Evolutionary conservation across 2,329 filamentous ascomycete species (phyloP), one percentile per base, ranked within the genome.

Genomic region (Microsporum canis): DNA sequence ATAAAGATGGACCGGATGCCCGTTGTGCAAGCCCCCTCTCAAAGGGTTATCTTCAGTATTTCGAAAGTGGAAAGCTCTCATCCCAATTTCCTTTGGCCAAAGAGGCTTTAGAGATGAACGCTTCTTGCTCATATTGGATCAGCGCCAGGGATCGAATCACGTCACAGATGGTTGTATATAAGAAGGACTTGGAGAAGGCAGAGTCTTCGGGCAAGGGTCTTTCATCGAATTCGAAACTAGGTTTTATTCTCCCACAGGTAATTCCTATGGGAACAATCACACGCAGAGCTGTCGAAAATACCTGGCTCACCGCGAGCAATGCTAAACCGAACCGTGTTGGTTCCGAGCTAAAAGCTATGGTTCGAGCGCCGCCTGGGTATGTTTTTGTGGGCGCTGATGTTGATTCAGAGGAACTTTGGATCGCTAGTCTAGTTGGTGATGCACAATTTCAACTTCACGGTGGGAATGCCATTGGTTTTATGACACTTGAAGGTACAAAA

Each of bases 191-290:
- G 56, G 64, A 67, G 58, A 63, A 69, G 61, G 67, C 6, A 59
- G 61, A 2, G 62, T 65, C 61, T 62, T 64, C 58, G 63, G 64
- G 14, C 67, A 69, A 41, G 61, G 5, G 45, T 49, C 29, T 63
- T 65, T 7, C 67, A 66, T 62, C 70, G 1, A 36, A 58, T 3
- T 68, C 68, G 8, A 73, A 78, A 31, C 68, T 82, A n/a, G 94
- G 94, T 1, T 96, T 89, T 69, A 99, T 99, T 64, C 75, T 99
- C 23, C 94, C 94, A 0, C 94, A 99, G 69, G 80, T 99, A 63
- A 96, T 99, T 60, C 94, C 94, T 0, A 99, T 99, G 94, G 94
- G 94, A 14, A 99, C 95, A 5, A 89, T 99, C 65, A 99, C 94
- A 1, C 84, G 94, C 58, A 83, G 94, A 70, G 89, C 92, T 0